Evolutionary conservation across 805 yeast species (phyloP), one percentile per base, ranked within the genome.

Genomic region (Metschnikowia amazonensis): DNA sequence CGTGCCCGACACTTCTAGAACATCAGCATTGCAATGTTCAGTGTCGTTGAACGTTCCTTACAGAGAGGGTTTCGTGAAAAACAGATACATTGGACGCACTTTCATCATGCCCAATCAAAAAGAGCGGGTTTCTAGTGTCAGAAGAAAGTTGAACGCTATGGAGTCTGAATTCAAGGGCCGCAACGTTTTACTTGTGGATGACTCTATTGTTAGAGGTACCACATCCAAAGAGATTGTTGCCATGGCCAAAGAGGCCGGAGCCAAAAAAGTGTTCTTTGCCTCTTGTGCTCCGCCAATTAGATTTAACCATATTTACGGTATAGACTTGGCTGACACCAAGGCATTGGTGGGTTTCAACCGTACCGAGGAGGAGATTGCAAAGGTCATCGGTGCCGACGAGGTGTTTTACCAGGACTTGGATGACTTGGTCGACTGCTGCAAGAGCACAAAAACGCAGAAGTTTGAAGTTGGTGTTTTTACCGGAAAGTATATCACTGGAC

Each of bases 241-340:
- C 55, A 94, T 94, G 99, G 99, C 99, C n/a, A 79, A 86, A 57
- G 99, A 94, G 66, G 96, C 98, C 4, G 99, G 99, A 47, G 99
- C 99, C 36, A 82, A 79, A 50, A 84, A 82, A 57, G 99, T 94
- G n/a, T 92, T 80, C 64, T 85, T 94, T 65, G 99, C 99, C 0
- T 87, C 96, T 21, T 94, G 97, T 61, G 95, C 99, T 13, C 99
- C 99, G 24, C 95, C 97, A n/a, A 94, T 94, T 59, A 81, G 99
- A 66, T 81, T 74, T 69, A 94, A 94, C 70, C 99, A 94, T 64
- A 89, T 94, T 48, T 94, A 94, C 65, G 99, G 99, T 64, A 94
- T 94, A 55, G 99, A 94, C 70, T 77, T 94, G 50, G 98, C 99
- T 24, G 98, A 94, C 61, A 87, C 92, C 40, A 86, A 81, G 65